Conservation (phyloP, 2,329 filamentous ascomycete genomes). For the Penicillium occitanis region DNA sequence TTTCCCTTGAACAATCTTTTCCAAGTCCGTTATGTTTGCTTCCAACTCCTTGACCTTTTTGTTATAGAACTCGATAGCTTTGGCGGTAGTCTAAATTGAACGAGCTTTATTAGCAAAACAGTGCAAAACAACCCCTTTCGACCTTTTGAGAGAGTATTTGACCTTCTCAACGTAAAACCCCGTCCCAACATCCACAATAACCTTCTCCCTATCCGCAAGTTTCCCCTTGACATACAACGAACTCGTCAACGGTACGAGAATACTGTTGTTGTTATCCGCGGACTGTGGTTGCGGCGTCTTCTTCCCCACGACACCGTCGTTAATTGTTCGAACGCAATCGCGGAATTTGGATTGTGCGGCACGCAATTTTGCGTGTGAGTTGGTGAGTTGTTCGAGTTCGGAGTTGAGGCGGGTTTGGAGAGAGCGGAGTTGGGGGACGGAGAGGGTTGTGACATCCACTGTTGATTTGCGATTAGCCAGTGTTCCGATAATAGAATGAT, state of each 20-base stretch:
- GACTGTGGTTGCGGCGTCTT: slow-evolving; percentile 34
- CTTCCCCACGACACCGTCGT: slow-evolving; percentile 52
- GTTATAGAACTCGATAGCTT: slow-evolving; percentile 67
- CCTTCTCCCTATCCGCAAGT: slow-evolving; percentile 70
- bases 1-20: slow-evolving; percentile 71
- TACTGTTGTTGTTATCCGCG: slow-evolving; percentile 42
- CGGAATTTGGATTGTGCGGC: slow-evolving; percentile 88
- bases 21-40: slow-evolving; percentile 65
- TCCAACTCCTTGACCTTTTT: slow-evolving; percentile 66
- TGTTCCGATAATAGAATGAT: too few relatives aligned
- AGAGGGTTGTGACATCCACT: slow-evolving; percentile 74
- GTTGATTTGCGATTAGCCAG: slow-evolving; percentile 8
- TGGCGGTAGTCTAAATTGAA: slow-evolving; percentile 49
- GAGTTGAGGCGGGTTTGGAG: slow-evolving; percentile 96
- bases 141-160: neutral
- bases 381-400: slow-evolving; percentile 90
- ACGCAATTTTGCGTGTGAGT: slow-evolving; percentile 84
- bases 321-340: slow-evolving; percentile 80
- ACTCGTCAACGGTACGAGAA: slow-evolving; percentile 91
- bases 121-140: neutral
- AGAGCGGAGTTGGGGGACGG: slow-evolving; percentile 78
- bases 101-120: neutral
- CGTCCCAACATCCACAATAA: slow-evolving; percentile 89
- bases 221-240: slow-evolving; percentile 90
- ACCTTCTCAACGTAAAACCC: slow-evolving; percentile 96